phyloP scores from a whole-genome alignment of 2,329 filamentous ascomycete species.

The Cercospora sp. region DNA sequence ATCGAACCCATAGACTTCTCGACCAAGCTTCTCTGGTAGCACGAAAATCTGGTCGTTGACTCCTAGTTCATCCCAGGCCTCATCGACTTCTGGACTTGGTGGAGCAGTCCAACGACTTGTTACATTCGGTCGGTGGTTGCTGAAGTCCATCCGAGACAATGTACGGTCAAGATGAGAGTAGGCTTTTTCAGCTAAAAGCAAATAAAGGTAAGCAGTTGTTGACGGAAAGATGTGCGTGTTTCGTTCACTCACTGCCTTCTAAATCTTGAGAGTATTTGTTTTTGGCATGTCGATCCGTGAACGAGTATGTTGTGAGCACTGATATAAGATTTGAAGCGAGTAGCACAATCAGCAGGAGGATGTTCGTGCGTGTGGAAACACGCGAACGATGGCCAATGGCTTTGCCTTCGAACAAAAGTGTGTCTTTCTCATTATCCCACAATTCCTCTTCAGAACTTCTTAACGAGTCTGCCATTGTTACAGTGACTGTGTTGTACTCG shows the following conservation, averaged over 20 bases:
- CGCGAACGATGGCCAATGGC: neutral
- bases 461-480: neutral
- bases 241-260: neutral
- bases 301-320: neutral
- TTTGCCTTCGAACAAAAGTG: neutral
- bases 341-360: neutral
- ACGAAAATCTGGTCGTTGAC: slow-evolving; percentile 12
- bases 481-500: neutral
- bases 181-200: neutral
- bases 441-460: neutral
- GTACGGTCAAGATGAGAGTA: neutral
- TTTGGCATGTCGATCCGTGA: neutral
- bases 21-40: slow-evolving; percentile 9
- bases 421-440: neutral
- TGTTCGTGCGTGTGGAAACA: neutral
- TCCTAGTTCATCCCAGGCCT: slow-evolving; percentile 18
- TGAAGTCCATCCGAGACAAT: slow-evolving; percentile 9
- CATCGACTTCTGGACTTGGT: slow-evolving; percentile 15
- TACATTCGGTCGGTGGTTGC: slow-evolving; percentile 9
- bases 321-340: neutral
- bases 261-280: neutral
- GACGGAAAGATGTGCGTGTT: neutral
- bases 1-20: slow-evolving; percentile 11
- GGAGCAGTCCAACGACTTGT: slow-evolving; percentile 15
- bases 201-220: neutral